Evolutionary conservation across 2,329 filamentous ascomycete genomes (phyloP), one percentile per base, ranked within the genome.

Genomic region (Clathrospora elynae): DNA sequence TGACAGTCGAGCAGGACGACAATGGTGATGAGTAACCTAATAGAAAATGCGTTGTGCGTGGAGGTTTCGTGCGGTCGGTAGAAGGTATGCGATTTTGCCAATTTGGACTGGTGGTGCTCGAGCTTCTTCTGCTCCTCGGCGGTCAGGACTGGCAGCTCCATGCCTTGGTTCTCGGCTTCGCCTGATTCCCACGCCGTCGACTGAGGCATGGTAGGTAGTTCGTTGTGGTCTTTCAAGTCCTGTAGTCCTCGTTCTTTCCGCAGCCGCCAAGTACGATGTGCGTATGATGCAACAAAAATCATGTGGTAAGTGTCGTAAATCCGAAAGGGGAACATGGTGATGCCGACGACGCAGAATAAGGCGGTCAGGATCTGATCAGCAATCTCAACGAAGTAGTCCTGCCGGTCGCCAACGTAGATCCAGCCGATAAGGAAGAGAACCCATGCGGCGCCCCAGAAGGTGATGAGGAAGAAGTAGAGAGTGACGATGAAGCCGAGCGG

Each of bases 381-480:
- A 9, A 79, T 70, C 49, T 84, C 76, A 17, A 76, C 71, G 5
- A 77, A 73, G 11, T 75, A 92, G 1, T 80, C 72, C 64, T 92
- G 86, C 55, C 79, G 77, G 16, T 81, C 80, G 16, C 85, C 86
- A 12, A 91, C 85, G 52, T 89, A 90, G 60, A 93, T 88, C 89
- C 89, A 95, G 25, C 81, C 87, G 63, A 95, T 95, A 34, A 95
- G 75, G 71, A 92, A 93, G 13, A 95, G 79, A 1, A 95, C 89
- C 89, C 89, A 95, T 0, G 87, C 87, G 12, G 91, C 76, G 59
- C 89, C 89, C 64, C 93, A 95, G 1, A 91, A 78, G 0, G 88
- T 93, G 53, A 95, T 90, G n/a, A 92, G 75, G 6, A 82, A 85
- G n/a, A 88, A 89, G 68, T 95, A 95, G 2, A 95, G 71, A 0